Conservation (phyloP, 495 filamentous ascomycete genomes). For the Penicillium paxilli region DNA sequence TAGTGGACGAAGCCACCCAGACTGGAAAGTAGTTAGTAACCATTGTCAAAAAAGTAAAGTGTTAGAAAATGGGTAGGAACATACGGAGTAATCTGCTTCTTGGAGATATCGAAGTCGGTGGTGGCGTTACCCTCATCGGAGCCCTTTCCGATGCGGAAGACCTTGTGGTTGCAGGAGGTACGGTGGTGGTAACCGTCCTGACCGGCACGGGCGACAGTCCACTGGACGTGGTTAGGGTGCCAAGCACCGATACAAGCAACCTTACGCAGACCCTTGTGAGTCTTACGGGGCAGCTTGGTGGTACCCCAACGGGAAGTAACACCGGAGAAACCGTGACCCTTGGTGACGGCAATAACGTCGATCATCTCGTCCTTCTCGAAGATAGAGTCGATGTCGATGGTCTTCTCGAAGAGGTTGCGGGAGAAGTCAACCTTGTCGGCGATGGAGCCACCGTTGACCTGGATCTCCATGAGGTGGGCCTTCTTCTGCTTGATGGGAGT, state of each 20-base stretch:
- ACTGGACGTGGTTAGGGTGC: conserved; percentile 99
- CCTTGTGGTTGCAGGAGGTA: conserved; percentile 99
- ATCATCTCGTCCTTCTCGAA: conserved; percentile 99
- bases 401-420: conserved; percentile 96
- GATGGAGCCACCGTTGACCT: conserved; percentile 96
- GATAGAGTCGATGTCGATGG: conserved; percentile 85
- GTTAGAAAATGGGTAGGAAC: conserved; percentile 41
- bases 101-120: conserved; percentile 94
- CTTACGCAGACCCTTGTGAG: conserved; percentile 99
- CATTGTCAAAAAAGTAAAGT: neutral
- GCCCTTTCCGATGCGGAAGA: conserved; percentile 97
- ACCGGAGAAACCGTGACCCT: conserved; percentile 98
- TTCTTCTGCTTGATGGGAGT: conserved; percentile 99
- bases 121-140: conserved; percentile 85
- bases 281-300: conserved; percentile 99
- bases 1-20: conserved; percentile 99
- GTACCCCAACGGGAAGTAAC: conserved; percentile 98
- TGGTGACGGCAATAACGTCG: conserved; percentile 99
- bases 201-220: conserved; percentile 99
- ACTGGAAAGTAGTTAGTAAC: conserved; percentile 52
- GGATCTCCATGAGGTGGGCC: conserved; percentile 99
- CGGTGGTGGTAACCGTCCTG: conserved; percentile 99
- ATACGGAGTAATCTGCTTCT: conserved; percentile 99
- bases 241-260: conserved; percentile 99
- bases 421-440: conserved; percentile 96